A percentile compares a stretch with the other conserved stretches of the same genome.
These are phyloP conservation scores for Paecilomyces sp. DNA, from an alignment of 2,329 filamentous ascomycete genomes.

Conservation along the genomic window DNA sequence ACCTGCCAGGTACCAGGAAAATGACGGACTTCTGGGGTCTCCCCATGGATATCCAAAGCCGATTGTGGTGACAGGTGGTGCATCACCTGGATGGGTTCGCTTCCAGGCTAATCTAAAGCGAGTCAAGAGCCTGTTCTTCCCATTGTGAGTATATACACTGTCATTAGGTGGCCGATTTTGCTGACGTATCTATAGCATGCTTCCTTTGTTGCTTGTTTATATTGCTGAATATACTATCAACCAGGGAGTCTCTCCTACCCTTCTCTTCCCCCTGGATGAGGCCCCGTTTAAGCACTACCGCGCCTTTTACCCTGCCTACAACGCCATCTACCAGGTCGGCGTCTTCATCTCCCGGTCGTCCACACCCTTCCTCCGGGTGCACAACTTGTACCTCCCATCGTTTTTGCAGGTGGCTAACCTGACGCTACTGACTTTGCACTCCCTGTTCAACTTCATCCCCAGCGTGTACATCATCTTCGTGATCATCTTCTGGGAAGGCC, in stretches of 20 bases:
- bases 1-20: constrained; percentile 4
- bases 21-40: constrained; percentile 19
- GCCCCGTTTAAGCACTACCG: constrained; percentile 77
- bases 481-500: constrained; percentile 87
- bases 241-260: constrained; percentile 81
- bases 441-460: constrained; percentile 73
- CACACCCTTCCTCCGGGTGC: constrained; percentile 77
- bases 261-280: constrained; percentile 71
- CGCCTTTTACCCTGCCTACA: constrained; percentile 90
- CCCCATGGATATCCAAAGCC: constrained; percentile 14
- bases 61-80: constrained; percentile 4
- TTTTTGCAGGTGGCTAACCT: constrained; percentile 78
- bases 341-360: constrained; percentile 93
- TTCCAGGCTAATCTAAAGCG: constrained; percentile 55
- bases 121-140: constrained; percentile 62
- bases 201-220: constrained; percentile 86
- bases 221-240: constrained; percentile 97
- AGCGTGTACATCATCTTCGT: constrained; percentile 78
- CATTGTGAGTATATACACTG: constrained; percentile 44
- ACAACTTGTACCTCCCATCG: constrained; percentile 72
- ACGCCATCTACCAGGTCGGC: constrained; percentile 87
- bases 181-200: constrained; percentile 52
- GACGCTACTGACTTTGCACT: constrained; percentile 63
- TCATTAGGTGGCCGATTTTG: not conserved
- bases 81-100: constrained; percentile 22